Evolutionary conservation across 2,329 filamentous ascomycete species (phyloP), one percentile per base, ranked within the genome.

Genomic region (Ceratocystis diversiconidia): DNA sequence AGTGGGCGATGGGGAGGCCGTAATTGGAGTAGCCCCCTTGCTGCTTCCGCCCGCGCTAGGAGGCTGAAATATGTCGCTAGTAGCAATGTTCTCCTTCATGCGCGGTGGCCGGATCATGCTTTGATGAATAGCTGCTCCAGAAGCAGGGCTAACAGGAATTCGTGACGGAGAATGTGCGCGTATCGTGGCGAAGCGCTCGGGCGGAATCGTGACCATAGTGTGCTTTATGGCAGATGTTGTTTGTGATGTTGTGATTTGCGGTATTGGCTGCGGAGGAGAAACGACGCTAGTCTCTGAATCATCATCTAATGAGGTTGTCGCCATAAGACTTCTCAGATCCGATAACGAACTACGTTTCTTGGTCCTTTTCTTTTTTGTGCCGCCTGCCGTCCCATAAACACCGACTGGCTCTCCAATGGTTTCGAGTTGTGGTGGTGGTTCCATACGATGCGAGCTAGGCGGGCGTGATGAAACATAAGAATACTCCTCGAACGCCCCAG

Each of bases 341-440:
- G 92, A 96, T 52, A 97, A 77, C 30, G 92, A 96, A 76, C 92
- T 96, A 73, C 92, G 86, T 65, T 92, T 83, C 78, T 95, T 96
- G 69, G 52, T 65, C 77, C 86, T 92, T 73, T 82, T 85, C 57
- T 78, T 76, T n/a, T 73, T 73, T 69, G 77, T 80, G 0, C 72
- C 68, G 0, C 72, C 67, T 62, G 28, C 12, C 72, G 66, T 57
- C 3, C 73, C 69, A 7, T 71, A 69, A 4, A 80, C 79, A 17
- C 74, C 75, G 0, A 78, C 77, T 0, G 82, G 82, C 71, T 85
- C 82, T 17, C 82, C 82, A 62, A 85, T 85, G 0, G 82, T 85
- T 71, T 82, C 81, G 1, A 85, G 75, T 57, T 78, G 77, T 8
- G 80, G 81, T 19, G 66, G 66, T 15, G 66, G 43, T 69, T 83